Conservation (phyloP, 2,329 filamentous ascomycete genomes). For the Microdochium nivale region DNA sequence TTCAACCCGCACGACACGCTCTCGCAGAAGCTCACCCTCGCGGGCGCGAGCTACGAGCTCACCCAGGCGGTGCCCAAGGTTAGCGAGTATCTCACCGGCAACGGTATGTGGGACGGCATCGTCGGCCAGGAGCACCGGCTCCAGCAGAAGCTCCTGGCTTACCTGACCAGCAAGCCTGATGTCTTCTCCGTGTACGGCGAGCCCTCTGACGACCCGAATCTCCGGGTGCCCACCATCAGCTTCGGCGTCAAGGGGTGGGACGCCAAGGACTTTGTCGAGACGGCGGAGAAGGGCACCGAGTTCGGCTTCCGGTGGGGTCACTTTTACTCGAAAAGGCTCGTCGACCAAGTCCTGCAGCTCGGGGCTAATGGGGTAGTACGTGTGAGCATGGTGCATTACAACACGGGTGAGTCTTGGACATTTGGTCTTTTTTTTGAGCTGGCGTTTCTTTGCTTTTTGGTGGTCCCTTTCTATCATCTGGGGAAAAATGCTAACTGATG, state of each 20-base stretch:
- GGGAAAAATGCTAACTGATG: conserved; percentile 4
- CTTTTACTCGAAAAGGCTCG: conserved; percentile 59
- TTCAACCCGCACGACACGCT: conserved; percentile 56
- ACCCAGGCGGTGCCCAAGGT: conserved; percentile 53
- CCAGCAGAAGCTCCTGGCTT: conserved; percentile 49
- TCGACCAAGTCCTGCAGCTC: conserved; percentile 49
- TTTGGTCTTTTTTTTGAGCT: not conserved
- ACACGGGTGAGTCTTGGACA: conserved; percentile 44
- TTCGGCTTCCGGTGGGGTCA: conserved; percentile 59
- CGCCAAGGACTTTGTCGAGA: conserved; percentile 50
- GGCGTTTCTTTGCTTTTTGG: not conserved
- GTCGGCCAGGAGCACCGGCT: conserved; percentile 51
- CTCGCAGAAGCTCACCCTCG: conserved; percentile 59
- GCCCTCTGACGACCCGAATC: conserved; percentile 31
- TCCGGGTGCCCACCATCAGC: conserved; percentile 57
- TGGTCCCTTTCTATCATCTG: not conserved
- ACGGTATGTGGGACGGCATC: conserved; percentile 40
- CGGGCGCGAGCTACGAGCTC: conserved; percentile 64
- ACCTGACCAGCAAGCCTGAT: conserved; percentile 42
- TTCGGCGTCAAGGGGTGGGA: conserved; percentile 51
- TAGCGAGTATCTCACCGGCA: conserved; percentile 46
- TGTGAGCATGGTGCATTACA: conserved; percentile 68
- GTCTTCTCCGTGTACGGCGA: conserved; percentile 51
- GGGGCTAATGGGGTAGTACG: conserved; percentile 55
- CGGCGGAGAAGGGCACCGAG: conserved; percentile 47